Base-by-base conservation (phyloP, 139 green algal species). In the Eudorina sp. region DNA sequence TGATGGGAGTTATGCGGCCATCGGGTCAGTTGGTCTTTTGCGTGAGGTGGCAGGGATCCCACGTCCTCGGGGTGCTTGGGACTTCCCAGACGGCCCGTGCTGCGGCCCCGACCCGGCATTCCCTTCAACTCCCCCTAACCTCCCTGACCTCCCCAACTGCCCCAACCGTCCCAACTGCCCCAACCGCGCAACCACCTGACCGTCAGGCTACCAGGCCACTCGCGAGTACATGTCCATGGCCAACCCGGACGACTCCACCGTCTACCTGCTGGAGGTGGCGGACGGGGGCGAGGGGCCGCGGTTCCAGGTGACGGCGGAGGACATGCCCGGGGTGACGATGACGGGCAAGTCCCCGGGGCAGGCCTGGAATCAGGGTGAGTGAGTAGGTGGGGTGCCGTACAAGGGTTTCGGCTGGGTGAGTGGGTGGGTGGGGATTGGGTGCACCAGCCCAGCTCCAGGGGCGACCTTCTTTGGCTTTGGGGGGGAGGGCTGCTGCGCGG, bases 351-450 rank as follows among this genome's bases (percentile, higher is more conserved):
- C 41, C 16, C 60, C 80, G 4, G 80, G 60, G 0, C 80, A 77
- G 80, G 80, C 80, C 11, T 86, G 80, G 80, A 48, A 38, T 4
- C 41, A 64, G 36, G 80, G 80, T 86, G 45, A n/a, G 40, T 53
- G 16, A 27, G 46, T 43, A 40, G 3, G 4, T 74, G 29, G 18
- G 8, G 64, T 74, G 13, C 14, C 51, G 16, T 16, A 60, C 14
- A 16, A 25, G 51, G 13, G 14, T 25, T 74, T 38, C 18, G 23
- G 23, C 55, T 68, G 55, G 23, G 14, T n/a, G 55, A 5, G 23
- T 68, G 55, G 19, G 14, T 68, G 55, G 19, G 13, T 68, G 55
- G 55, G 55, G 55, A 31, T 68, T 34, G 64, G 64, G n/a, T 73
- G 21, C 19, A 69, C 60, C 8, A 36, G 60, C 60, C 8, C 19